Base-by-base conservation (phyloP, 805 yeast species). In the Ogataea siamensis region DNA sequence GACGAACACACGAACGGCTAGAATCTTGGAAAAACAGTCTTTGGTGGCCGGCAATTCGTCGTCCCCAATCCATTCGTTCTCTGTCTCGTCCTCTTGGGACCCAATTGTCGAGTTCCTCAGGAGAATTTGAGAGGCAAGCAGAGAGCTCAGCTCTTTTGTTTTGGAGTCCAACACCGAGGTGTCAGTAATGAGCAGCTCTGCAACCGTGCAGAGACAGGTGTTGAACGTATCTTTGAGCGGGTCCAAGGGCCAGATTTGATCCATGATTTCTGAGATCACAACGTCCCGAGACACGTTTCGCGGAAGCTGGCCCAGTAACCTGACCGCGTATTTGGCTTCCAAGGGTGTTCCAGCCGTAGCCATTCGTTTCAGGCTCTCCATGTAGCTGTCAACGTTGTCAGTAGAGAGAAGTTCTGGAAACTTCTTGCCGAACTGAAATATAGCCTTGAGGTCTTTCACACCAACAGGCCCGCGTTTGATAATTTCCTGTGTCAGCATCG, bases 281-380 rank as follows among this genome's bases (percentile, higher is more conserved):
- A 61, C 54, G 13, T 72, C 75, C 17, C 69, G 69, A 7, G 37
- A 28, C 8, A 43, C 33, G 34, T 62, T 62, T 3, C 67, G 57
- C 3, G 71, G 59, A 10, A 28, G 13, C n/a, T 76, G 63, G 2
- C 77, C 70, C 6, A 85, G 44, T 5, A 84, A 61, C 52, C 76
- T 79, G 7, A 77, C 63, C 0, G 89, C 72, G 54, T 80, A 84
- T 50, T 70, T 77, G 0, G 91, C 81, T 49, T 81, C 87, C 7
- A 51, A 28, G 1, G 85, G 76, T 2, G 73, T 59, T 0, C 91
- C 91, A 1, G 53, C 48, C 0, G 64, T 45, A 0, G 83, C 74
- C 18, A 80, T 60, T 2, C 60, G 55, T 29, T 67, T 62, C 32
- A 87, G 56, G 10, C 64, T 60, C 7, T 71, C 70, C 11, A 64